Evolutionary conservation across 139 green algal genomes (phyloP), one percentile per base, ranked within the genome.

Genomic region (Nannochloris sp.): DNA sequence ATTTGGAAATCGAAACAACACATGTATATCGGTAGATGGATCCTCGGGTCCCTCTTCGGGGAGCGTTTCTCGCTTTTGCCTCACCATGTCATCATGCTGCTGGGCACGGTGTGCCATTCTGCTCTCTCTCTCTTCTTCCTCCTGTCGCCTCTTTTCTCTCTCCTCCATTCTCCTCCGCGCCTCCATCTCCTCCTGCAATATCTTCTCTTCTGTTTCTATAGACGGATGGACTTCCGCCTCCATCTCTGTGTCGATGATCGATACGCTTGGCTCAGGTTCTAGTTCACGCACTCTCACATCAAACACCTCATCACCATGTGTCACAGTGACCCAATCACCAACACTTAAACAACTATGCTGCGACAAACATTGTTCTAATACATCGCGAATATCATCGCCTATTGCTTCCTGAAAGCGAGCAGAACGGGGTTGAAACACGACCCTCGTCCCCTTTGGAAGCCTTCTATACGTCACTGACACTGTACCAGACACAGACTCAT

Each of bases 191-290:
- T 78, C 66, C 50, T 72, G 56, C 1, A 54, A 58, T 16, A 75
- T 63, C 44, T 75, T 70, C 54, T 83, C 66, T 61, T 90, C 83
- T 15, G 78, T 83, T 67, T 89, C 86, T 25, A 88, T 69, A 4
- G 78, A 88, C 0, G 84, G 77, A 34, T 84, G 81, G 51, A 94
- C 81, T 34, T 95, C 83, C 19, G 83, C 85, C 25, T 88, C 86
- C 23, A 93, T 54, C 29, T 95, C 87, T 25, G 80, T 85, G 63
- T 94, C 85, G 10, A 73, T 61, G 19, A 73, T 21, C 8, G 54
- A 67, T 27, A 65, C 56, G 50, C 19, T 43, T 16, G 6, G 11
- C 48, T 16, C 5, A 0, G 87, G 87, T 18, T 74, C 64, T 49
- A 91, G 67, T 62, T 86, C 77, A 55, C 76, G 68, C 11, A 94